Percentiles rank a stretch among this genome's conserved stretches.
Evolutionary conservation across 1,284 basidiomycete genomes (phyloP).

Genomic region (Agroathelia rolfsii): DNA sequence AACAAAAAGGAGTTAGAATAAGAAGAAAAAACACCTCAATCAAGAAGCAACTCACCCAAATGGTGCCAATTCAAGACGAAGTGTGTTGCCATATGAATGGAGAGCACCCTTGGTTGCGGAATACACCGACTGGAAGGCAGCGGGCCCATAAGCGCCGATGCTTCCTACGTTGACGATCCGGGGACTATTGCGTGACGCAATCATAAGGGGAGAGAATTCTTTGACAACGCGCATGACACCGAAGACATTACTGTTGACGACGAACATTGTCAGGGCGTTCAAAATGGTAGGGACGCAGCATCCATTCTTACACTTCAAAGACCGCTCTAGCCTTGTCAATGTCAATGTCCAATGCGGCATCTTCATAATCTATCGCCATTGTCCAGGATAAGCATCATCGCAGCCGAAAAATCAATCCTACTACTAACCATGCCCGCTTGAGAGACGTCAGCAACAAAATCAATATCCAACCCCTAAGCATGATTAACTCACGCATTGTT

Average conservation of each 20-base stretch:
- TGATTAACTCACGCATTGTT: conserved; percentile 21
- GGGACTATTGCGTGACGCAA: conserved; percentile 15
- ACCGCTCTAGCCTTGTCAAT: not conserved
- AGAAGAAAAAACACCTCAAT: no score
- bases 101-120: conserved; percentile 22
- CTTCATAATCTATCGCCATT: conserved; percentile 2
- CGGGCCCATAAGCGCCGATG: conserved; percentile 16
- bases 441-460: conserved; percentile 5
- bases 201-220: conserved; percentile 28
- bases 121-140: conserved; percentile 19
- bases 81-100: conserved; percentile 17
- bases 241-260: conserved; percentile 25
- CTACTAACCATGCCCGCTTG: conserved; percentile 14
- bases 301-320: conserved; percentile 6
- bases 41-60: conserved; percentile 15
- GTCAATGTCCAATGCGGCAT: not conserved
- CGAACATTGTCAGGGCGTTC: conserved; percentile 10
- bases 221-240: conserved; percentile 27
- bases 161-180: conserved; percentile 22
- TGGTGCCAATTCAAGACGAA: conserved; percentile 22
- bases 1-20: no score
- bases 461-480: conserved; percentile 7
- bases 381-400: not conserved
- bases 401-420: conserved; percentile 6
- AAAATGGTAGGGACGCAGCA: not conserved